A percentile compares a stretch with the other conserved stretches of the same genome.
These are phyloP conservation scores for Aspergillus sp. DNA, from an alignment of 2,329 filamentous ascomycete species.

Conservation along the genomic window DNA sequence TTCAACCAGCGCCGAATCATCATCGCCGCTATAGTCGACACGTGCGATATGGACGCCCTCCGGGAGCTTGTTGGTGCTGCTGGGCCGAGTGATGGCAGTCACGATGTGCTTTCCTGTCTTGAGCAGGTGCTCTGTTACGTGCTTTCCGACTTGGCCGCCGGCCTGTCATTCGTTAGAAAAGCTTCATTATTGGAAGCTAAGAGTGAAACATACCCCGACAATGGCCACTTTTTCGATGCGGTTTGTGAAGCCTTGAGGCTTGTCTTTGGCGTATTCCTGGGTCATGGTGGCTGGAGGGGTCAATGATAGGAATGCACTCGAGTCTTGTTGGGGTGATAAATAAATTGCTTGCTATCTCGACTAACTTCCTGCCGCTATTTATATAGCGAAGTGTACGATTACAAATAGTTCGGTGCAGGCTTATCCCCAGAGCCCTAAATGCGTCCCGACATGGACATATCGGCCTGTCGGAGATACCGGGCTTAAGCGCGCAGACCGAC, in stretches of 20 bases:
- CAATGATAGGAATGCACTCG: too few relatives aligned
- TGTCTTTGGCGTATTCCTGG: slow-evolving; percentile 1
- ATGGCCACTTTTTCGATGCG: slow-evolving; percentile 35
- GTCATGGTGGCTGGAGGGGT: neutral
- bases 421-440: too few relatives aligned
- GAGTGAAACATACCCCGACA: slow-evolving; percentile 30
- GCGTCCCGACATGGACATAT: too few relatives aligned
- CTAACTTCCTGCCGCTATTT: too few relatives aligned
- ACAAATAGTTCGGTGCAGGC: too few relatives aligned
- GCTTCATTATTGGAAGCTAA: too few relatives aligned
- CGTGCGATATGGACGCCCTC: neutral
- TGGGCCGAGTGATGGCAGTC: slow-evolving; percentile 49
- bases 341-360: too few relatives aligned
- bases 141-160: slow-evolving; percentile 31
- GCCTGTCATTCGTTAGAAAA: slow-evolving; percentile 27
- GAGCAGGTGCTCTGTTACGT: slow-evolving; percentile 40
- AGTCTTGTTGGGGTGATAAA: too few relatives aligned
- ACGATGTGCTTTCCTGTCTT: slow-evolving; percentile 50
- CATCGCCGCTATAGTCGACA: slow-evolving; percentile 7
- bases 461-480: too few relatives aligned
- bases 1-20: slow-evolving; percentile 33
- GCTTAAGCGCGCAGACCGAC: too few relatives aligned
- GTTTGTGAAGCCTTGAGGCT: slow-evolving; percentile 6
- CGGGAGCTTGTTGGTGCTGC: neutral
- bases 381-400: too few relatives aligned